These are phyloP conservation scores for Prototheca wickerhamii DNA, from an alignment of 163 green algal genomes.

Conservation along the genomic window DNA sequence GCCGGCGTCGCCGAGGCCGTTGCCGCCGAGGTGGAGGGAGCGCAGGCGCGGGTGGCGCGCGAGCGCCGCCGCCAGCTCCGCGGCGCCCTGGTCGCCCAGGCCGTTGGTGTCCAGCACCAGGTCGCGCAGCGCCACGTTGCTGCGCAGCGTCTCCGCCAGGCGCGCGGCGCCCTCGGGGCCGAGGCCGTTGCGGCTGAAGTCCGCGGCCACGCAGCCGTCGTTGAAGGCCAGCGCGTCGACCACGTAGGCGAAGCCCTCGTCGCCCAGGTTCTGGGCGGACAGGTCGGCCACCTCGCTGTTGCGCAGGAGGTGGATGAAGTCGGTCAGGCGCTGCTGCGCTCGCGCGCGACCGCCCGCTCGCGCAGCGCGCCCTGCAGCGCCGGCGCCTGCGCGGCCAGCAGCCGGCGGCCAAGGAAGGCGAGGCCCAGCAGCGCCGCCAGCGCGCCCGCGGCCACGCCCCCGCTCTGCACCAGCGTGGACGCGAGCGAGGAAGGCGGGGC, in stretches of 20 bases:
- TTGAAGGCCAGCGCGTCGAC: constrained; percentile 90
- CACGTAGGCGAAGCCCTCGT: constrained; percentile 84
- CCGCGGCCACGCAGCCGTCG: constrained; percentile 42
- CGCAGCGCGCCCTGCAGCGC: constrained; percentile 32
- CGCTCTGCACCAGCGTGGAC: constrained; percentile 12
- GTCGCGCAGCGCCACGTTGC: constrained; percentile 59
- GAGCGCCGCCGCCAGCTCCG: constrained; percentile 36
- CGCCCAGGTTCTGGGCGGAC: constrained; percentile 71
- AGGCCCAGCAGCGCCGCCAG: constrained; percentile 23
- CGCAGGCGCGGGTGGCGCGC: constrained; percentile 8
- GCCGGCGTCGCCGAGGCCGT: constrained; percentile 33
- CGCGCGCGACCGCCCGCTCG: constrained; percentile 51
- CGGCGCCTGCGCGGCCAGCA: constrained; percentile 22
- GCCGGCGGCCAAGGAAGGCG: constrained; percentile 25
- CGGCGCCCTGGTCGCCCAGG: constrained; percentile 76
- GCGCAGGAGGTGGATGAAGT: constrained; percentile 64
- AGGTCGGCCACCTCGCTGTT: constrained; percentile 56
- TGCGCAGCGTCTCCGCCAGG: constrained; percentile 54
- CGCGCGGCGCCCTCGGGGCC: constrained; percentile 47
- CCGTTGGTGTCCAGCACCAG: constrained; percentile 84
- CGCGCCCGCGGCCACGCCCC: constrained; percentile 14
- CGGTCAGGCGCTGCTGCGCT: constrained; percentile 62
- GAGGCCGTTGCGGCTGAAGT: constrained; percentile 86
- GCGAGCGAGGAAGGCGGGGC: not conserved
- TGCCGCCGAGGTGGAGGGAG: constrained; percentile 27